A percentile compares a stretch with the other conserved stretches of the same genome.
Conservation (phyloP, 176 grass and related monocot genomes). For the Melocanna baccifera region DNA sequence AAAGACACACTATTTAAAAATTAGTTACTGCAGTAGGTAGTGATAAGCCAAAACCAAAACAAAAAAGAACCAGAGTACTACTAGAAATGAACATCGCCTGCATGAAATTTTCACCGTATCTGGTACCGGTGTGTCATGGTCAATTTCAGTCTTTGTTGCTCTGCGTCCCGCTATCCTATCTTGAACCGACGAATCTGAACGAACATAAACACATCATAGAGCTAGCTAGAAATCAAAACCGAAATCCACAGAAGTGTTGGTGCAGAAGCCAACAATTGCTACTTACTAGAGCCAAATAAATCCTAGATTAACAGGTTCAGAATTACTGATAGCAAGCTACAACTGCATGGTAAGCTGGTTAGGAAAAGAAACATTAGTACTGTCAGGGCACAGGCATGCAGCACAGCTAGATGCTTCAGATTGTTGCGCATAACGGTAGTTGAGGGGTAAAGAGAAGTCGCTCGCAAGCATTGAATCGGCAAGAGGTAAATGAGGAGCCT, state of each 20-base stretch:
- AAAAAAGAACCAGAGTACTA: background rate
- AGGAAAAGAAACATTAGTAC: background rate
- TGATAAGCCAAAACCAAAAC: too few species aligned
- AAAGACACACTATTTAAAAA: too few species aligned
- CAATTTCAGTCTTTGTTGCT: background rate
- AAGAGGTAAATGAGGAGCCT: background rate
- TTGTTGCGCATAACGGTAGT: background rate
- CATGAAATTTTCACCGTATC: background rate
- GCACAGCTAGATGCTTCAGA: background rate
- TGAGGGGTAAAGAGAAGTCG: conserved; percentile 2
- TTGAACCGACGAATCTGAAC: background rate
- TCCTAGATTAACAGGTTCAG: background rate
- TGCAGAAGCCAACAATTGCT: background rate
- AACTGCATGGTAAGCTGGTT: background rate
- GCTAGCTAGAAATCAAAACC: background rate
- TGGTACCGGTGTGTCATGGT: background rate
- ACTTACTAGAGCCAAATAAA: background rate
- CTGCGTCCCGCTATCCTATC: background rate
- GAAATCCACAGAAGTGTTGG: background rate
- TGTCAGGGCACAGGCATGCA: background rate
- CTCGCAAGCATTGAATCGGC: background rate
- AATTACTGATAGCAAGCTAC: background rate
- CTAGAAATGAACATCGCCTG: background rate
- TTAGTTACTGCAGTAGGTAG: too few species aligned
- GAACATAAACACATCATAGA: background rate